phyloP scores from a whole-genome alignment of 2,329 filamentous ascomycete species.

The Cladosporium sp. region DNA sequence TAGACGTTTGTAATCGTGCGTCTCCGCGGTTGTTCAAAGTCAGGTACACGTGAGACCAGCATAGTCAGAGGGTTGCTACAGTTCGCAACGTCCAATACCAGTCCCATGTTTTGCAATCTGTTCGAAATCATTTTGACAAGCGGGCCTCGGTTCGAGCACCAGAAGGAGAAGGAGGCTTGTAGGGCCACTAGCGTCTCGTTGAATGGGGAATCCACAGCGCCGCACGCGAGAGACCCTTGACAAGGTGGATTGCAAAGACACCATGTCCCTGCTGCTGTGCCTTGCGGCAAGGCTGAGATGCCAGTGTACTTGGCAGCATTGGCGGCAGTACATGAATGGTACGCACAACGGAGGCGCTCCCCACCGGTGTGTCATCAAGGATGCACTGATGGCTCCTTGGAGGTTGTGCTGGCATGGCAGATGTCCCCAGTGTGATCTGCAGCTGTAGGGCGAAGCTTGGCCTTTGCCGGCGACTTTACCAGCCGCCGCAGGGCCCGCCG shows the following conservation, averaged over 20 bases:
- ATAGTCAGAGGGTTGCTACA: neutral
- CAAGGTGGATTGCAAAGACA: neutral
- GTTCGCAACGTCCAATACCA: neutral
- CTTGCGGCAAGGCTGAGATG: slow-evolving; percentile 8
- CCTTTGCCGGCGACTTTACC: slow-evolving; percentile 1
- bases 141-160: neutral
- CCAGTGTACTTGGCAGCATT: neutral
- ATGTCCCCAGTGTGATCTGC: slow-evolving; percentile 1
- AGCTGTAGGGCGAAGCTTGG: slow-evolving; percentile 9
- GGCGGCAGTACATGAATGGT: neutral
- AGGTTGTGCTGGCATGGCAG: neutral
- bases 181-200: slow-evolving; percentile 6
- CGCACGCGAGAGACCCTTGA: slow-evolving; percentile 4
- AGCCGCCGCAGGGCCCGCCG: slow-evolving; percentile 6
- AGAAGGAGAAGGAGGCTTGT: neutral
- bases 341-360: neutral
- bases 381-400: neutral
- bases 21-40: neutral
- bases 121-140: neutral
- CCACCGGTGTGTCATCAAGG: neutral
- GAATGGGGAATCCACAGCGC: slow-evolving; percentile 8
- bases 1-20: neutral
- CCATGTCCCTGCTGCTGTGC: neutral
- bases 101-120: neutral
- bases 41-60: neutral